A percentile compares a stretch with the other conserved stretches of the same genome.
Conservation (phyloP, 257 asterid genomes). For the Ilex aquifolium region DNA sequence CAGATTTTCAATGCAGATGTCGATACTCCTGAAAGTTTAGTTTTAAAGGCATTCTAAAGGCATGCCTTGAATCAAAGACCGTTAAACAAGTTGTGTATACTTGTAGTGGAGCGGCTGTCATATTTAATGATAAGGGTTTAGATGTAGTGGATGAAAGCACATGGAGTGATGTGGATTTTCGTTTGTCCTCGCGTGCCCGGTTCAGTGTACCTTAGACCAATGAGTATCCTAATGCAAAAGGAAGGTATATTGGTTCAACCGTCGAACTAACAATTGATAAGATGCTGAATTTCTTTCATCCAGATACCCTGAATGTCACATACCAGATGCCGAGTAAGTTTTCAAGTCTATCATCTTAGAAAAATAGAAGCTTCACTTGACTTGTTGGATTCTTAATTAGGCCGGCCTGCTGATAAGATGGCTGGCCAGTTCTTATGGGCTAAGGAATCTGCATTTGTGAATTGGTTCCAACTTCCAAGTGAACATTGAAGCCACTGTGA, state of each 20-base stretch:
- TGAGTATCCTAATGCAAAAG: conserved; percentile 30
- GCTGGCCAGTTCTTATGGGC: no score
- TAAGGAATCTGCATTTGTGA: no score
- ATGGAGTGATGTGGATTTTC: conserved; percentile 13
- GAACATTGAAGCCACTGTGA: no score
- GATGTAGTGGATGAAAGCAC: conserved; percentile 29
- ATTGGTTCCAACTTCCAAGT: no score
- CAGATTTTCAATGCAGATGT: conserved; percentile 52
- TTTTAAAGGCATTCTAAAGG: conserved; percentile 33
- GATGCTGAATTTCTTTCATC: conserved; percentile 26
- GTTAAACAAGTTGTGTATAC: no score
- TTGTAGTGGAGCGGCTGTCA: conserved; percentile 32
- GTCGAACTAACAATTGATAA: conserved; percentile 25
- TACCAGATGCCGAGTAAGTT: conserved; percentile 22
- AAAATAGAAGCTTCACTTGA: no score
- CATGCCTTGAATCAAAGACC: no score
- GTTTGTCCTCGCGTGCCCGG: no score
- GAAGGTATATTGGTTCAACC: conserved; percentile 46
- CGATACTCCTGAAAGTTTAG: conserved; percentile 40
- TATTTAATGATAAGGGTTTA: conserved; percentile 7
- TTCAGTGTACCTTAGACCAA: not conserved
- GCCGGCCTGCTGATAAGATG: no score
- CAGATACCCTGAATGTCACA: conserved; percentile 24
- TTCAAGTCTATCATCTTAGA: no score
- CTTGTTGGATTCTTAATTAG: no score